phyloP scores from a whole-genome alignment of 2,329 filamentous ascomycete species.

The Sordariomycetes sp. region DNA sequence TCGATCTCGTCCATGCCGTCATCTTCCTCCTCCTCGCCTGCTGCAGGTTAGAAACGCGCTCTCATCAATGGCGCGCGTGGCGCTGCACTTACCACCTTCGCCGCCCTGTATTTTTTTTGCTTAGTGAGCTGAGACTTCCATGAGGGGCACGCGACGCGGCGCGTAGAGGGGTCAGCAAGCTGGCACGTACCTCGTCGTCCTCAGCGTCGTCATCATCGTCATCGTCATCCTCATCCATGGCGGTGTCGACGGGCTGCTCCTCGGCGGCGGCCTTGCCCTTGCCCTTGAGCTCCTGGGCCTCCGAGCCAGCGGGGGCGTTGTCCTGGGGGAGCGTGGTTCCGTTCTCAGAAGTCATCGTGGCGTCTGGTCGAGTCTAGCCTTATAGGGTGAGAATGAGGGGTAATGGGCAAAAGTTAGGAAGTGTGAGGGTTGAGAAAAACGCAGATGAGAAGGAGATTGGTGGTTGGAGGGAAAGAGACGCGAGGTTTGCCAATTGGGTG shows the following conservation, averaged over 20 bases:
- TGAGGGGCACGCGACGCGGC: constrained; percentile 4
- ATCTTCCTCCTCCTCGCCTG: constrained; percentile 45
- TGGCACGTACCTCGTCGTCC: constrained; percentile 39
- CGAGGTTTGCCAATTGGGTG: not conserved
- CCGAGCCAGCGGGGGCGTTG: constrained; percentile 25
- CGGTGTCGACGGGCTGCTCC: constrained; percentile 41
- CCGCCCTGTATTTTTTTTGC: constrained; percentile 8
- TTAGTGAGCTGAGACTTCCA: constrained; percentile 3
- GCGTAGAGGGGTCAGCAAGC: not conserved
- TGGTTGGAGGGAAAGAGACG: not conserved
- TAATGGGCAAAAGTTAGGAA: not conserved
- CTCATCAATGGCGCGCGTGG: not conserved
- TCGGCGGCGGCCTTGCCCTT: constrained; percentile 68
- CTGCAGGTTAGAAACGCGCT: constrained; percentile 22
- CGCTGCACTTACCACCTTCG: constrained; percentile 12
- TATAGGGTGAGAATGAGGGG: not conserved
- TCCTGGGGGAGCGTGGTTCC: constrained; percentile 35
- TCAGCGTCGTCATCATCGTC: constrained; percentile 60
- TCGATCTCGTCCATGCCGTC: constrained; percentile 91
- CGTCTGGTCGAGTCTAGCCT: not conserved
- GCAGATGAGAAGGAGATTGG: not conserved
- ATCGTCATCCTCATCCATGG: constrained; percentile 68
- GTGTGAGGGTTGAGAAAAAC: not conserved
- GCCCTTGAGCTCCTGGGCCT: constrained; percentile 56
- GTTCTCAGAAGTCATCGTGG: constrained; percentile 19